Base-by-base conservation (phyloP, 2,329 filamentous ascomycete species). In the Rosellinia necatrix region DNA sequence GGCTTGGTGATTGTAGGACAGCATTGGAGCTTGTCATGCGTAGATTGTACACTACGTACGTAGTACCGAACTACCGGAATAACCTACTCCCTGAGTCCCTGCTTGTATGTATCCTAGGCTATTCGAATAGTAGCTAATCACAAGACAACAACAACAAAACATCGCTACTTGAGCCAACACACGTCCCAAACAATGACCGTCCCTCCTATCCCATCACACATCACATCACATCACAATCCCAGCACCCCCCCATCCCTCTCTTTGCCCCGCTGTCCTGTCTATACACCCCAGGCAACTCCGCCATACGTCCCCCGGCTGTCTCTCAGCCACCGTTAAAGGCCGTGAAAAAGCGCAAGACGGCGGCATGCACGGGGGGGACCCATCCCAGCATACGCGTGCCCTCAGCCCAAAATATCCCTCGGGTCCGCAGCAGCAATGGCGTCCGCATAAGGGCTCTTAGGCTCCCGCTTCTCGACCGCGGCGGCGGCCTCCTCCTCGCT, bases 361-460 rank as follows among this genome's bases (percentile, higher is more conserved):
- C 17, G 4, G 12, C 7, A 5, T 5, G 15, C 19, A n/a, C n/a
- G n/a, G n/a, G n/a, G n/a, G n/a, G n/a, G n/a, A n/a, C n/a, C n/a
- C n/a, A n/a, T n/a, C n/a, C n/a, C n/a, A n/a, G n/a, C n/a, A n/a
- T n/a, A n/a, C n/a, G n/a, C n/a, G n/a, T 8, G 5, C 15, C 9
- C 17, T 43, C 25, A 44, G n/a, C 51, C 43, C 8, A 49, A 13
- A n/a, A 43, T 49, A 4, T 43, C 44, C 22, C 15, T 34, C 5
- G 43, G 22, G 25, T 49, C 44, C 2, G 44, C 51, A 24, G 44
- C 51, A 34, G 51, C 44, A 40, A 22, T 40, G 10, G 6, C 37
- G n/a, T 40, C 37, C 9, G 19, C 19, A 9, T 40, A 40, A 22
- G 19, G 13, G 37, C 37, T 22, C 37, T 40, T 22, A 13, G 17